Evolutionary conservation across 345 rosid genomes (phyloP).

Genomic region (Mangifera indica): DNA sequence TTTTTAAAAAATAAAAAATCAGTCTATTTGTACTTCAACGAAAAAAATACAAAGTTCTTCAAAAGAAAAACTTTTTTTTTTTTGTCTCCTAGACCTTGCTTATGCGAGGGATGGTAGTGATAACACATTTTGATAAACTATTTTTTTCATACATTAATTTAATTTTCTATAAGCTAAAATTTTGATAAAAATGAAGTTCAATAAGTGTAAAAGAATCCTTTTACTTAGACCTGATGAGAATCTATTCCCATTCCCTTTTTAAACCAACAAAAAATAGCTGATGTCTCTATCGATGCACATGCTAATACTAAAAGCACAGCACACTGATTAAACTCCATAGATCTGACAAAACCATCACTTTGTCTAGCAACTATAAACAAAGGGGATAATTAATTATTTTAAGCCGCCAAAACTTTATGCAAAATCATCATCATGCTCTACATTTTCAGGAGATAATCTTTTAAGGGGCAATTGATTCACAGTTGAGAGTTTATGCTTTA

Average conservation of each 20-base stretch:
- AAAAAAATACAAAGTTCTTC: no score
- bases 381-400: not conserved
- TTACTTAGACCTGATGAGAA: not conserved
- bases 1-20: no score
- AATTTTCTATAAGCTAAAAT: not conserved
- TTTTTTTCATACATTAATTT: not conserved
- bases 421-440: conserved; percentile 51
- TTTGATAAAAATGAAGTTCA: not conserved
- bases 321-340: not conserved
- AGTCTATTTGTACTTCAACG: no score
- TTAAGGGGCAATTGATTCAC: conserved; percentile 40
- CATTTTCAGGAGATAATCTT: conserved; percentile 34
- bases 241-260: not conserved
- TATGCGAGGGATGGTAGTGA: not conserved
- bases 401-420: conserved; percentile 25
- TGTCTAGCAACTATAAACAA: conserved; percentile 4
- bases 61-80: no score
- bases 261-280: not conserved
- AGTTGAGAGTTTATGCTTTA: conserved; percentile 20
- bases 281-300: conserved; percentile 15
- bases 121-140: not conserved
- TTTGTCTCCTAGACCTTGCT: not conserved
- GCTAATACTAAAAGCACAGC: not conserved
- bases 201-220: not conserved
- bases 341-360: not conserved